Evolutionary conservation across 495 filamentous ascomycete genomes (phyloP), one percentile per base, ranked within the genome.

Genomic region (Xylaria intraflava): DNA sequence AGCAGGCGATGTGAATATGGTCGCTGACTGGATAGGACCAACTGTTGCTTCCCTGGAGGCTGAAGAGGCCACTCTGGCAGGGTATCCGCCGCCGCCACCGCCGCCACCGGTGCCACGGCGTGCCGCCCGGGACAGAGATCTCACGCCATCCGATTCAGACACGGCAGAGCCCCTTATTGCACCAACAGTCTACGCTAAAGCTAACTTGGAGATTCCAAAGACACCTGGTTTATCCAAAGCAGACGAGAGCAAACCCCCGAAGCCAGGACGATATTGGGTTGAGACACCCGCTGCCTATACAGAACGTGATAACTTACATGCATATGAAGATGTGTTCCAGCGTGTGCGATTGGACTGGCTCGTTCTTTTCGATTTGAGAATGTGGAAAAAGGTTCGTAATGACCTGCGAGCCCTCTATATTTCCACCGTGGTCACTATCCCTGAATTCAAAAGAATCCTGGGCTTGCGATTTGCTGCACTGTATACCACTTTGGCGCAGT

Each of bases 361-460:
- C 68, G 87, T 99, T 38, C 78, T 99, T n/a, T 99, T 92, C 68
- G 93, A 99, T 64, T 72, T 99, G 35, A 74, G 93, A 48, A 76
- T 99, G 70, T 99, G 93, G 93, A 99, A 99, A 73, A 91, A 89
- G 65, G 83, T 90, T 7, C 83, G 93, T 12, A 88, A 89, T 38
- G 86, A 95, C 59, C 75, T 99, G 46, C 86, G 94, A 11, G 89
- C 95, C 55, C 79, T 99, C 6, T 96, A 96, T 67, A 95, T 99
- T 59, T 89, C 87, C 31, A 97, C 94, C 9, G 91, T 97, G 17
- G 89, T 99, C 38, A 88, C 88, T 7, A 88, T 96, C 48, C 92
- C 92, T 9, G 77, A 90, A 58, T 97, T 97, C 79, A 99, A 97
- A 73, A 84, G 94, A n/a, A 82, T 99, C 24, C 78, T 99, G 50